Base-by-base conservation (phyloP, 164 flowering plant genomes). In the Vitis riparia region DNA sequence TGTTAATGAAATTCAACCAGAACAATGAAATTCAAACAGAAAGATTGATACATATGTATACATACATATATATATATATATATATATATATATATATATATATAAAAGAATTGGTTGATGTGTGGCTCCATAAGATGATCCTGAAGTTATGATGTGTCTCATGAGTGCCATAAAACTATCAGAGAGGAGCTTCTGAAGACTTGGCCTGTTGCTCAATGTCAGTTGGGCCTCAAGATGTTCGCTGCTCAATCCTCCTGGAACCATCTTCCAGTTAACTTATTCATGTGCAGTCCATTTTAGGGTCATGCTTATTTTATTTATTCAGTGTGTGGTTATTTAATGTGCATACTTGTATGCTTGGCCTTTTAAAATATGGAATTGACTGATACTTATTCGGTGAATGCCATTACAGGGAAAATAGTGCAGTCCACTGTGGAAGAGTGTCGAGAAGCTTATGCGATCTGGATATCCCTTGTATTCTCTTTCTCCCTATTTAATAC, bases 351-450 rank as follows among this genome's bases (percentile, higher is more conserved):
- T 5, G 51, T 55, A 5, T 64, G 23, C 12, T 64, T 14, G 23
- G 27, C 9, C 10, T 51, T 15, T 17, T 65, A 30, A 65, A 14
- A 44, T 15, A 51, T 15, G 14, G 73, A 48, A 23, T 70, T 67
- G 32, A 63, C 47, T 70, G 63, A 62, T 51, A 48, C 29, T 44
- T 65, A 23, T n/a, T 48, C 23, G 29, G 19, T 65, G 27, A 17
- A 30, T 48, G 12, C 72, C 52, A 37, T 68, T 64, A 50, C 92
- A 95, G 99, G 98, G 63, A 95, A 93, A 78, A 95, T 95, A 68
- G 97, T 91, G 82, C 91, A 89, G 75, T 87, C 92, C 55, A 92
- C 97, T 30, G 29, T 84, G 60, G 99, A 91, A 57, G 99, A 94
- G 74, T 91, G 96, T 63, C 92, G 92, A 63, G 98, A 91, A 73